Evolutionary conservation across 495 filamentous ascomycete genomes (phyloP).

Genomic region (Darksidea phi): DNA sequence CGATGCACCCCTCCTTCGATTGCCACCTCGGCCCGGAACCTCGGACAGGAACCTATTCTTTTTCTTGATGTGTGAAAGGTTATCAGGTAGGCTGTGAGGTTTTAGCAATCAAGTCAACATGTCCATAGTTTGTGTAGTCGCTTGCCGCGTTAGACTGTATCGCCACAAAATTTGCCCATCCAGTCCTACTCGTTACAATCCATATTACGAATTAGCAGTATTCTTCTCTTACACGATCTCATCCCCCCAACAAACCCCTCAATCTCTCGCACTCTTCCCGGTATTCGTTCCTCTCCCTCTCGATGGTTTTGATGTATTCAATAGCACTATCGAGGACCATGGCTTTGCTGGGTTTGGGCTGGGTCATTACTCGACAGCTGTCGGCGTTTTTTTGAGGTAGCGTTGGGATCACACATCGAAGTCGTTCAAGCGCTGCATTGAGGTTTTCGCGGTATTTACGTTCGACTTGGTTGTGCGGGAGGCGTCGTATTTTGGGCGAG

Average conservation of each 20-base stretch:
- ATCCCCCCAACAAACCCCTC: background rate
- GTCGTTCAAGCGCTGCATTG: slow-evolving; percentile 35
- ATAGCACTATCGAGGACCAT: slow-evolving; percentile 34
- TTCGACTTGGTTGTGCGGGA: slow-evolving; percentile 40
- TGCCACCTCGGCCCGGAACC: too few species aligned
- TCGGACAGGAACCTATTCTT: too few species aligned
- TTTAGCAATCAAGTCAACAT: too few species aligned
- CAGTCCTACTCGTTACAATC: too few species aligned
- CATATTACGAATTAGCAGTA: too few species aligned
- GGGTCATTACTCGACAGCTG: slow-evolving; percentile 12
- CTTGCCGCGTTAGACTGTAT: too few species aligned
- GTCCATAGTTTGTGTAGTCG: too few species aligned
- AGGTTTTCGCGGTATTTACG: slow-evolving; percentile 38
- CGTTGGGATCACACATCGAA: slow-evolving; percentile 32
- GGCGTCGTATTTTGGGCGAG: slow-evolving; percentile 8
- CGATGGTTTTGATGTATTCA: slow-evolving; percentile 35
- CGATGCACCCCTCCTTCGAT: too few species aligned
- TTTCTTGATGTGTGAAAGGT: too few species aligned
- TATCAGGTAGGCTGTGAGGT: too few species aligned
- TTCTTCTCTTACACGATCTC: too few species aligned
- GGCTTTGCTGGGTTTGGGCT: slow-evolving; percentile 36
- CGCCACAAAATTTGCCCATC: too few species aligned
- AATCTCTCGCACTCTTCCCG: slow-evolving; percentile 26
- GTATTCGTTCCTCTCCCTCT: slow-evolving; percentile 26
- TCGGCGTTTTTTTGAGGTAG: slow-evolving; percentile 29